Base-by-base conservation (phyloP, 208 protist genomes). In the Trypanosoma grayi region DNA sequence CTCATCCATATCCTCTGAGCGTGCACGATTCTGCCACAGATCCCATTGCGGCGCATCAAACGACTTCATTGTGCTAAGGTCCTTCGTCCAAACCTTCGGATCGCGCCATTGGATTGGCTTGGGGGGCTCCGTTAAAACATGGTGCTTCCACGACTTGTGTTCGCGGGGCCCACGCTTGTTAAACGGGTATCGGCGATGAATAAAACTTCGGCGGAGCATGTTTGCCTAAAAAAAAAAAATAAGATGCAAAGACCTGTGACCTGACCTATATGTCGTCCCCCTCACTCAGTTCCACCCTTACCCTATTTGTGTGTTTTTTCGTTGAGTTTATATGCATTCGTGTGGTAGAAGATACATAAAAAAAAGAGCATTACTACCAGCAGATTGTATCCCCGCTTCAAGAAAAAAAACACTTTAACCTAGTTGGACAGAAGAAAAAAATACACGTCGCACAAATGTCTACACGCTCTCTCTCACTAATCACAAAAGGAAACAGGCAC, bases 21-120 rank as follows among this genome's bases (percentile, higher is more conserved):
- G 78, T 13, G 91, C 65, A 28, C 91, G 85, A 64, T 88, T 89
- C 53, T 87, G 73, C 91, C 91, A 97, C 33, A 94, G 59, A 54
- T 97, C 91, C 88, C 91, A 97, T 63, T 95, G 88, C 16, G 91
- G 91, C 1, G 91, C 88, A 22, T 94, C 87, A 65, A 97, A 97
- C 1, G 86, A 94, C 71, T 97, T 97, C 88, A 93, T 91, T 48
- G 85, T 73, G 30, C 64, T 86, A 53, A 93, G 63, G 47, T 94
- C 88, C 63, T 85, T 92, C 13, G 81, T 97, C 91, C 91, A 97
- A 48, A 97, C 91, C 41, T 93, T 94, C 6, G 87, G 91, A 72
- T 97, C 91, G 65, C 91, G 87, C 86, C 88, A 93, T 41, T 89
- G 79, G 11, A 94, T 44, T 39, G 91, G 91, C 58, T 95, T 93